phyloP scores from a whole-genome alignment of 345 rosid genomes.

The Gossypium bickii region DNA sequence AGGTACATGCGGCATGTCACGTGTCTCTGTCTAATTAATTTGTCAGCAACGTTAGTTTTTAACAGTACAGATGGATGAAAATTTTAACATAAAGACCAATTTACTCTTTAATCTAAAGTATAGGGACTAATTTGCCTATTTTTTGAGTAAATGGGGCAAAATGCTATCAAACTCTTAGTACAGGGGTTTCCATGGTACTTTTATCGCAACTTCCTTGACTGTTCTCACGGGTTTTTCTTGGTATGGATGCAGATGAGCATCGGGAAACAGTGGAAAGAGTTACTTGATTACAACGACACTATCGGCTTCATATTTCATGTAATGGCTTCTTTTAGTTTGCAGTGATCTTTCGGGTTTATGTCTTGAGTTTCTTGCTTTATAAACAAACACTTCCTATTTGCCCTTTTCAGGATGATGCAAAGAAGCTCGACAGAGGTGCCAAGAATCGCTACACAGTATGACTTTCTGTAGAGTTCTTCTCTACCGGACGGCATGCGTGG shows the following conservation, averaged over 20 bases:
- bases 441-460: conserved; percentile 58
- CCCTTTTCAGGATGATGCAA: conserved; percentile 68
- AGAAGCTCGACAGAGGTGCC: conserved; percentile 48
- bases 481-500: background rate
- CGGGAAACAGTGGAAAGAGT: conserved; percentile 87
- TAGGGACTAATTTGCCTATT: too few relatives aligned
- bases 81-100: too few relatives aligned
- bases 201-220: background rate
- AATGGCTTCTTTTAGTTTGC: conserved; percentile 16
- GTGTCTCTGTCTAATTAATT: too few relatives aligned
- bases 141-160: too few relatives aligned
- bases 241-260: conserved; percentile 60
- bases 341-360: background rate
- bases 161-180: too few relatives aligned
- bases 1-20: too few relatives aligned
- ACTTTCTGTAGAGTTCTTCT: conserved; percentile 21
- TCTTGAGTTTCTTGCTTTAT: background rate
- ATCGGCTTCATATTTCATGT: conserved; percentile 88
- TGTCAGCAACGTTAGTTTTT: too few relatives aligned
- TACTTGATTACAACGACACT: conserved; percentile 59
- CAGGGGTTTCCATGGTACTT: too few relatives aligned
- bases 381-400: background rate
- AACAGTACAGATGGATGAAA: too few relatives aligned
- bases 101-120: too few relatives aligned
- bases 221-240: background rate